Evolutionary conservation across 1,284 basidiomycete genomes (phyloP), one percentile per base, ranked within the genome.

Genomic region (Rhodotorula sp.): DNA sequence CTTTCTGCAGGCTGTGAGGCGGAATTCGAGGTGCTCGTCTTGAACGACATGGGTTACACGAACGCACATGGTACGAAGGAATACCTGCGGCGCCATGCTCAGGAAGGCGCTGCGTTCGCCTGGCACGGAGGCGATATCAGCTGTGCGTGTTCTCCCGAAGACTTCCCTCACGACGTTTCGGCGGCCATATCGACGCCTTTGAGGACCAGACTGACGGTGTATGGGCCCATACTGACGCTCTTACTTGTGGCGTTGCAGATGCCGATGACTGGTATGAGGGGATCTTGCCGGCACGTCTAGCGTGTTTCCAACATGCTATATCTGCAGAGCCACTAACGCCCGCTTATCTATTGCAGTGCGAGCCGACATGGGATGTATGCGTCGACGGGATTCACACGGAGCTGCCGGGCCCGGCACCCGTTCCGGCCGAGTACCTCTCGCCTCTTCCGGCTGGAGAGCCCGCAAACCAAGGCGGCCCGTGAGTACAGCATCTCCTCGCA

Each of bases 11-110:
- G 79, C 8, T 62, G 71, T 52, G 31, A 61, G 10, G 48, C 20
- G n/a, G 39, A 69, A 43, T 81, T 81, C 72, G 68, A 70, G 43
- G 74, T 79, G 61, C 77, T 79, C 23, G 76, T 81, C 20, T 69
- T 81, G 63, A 77, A 78, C 65, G 81, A 82, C 68, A 81, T 82
- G 80, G 81, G 81, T 12, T 80, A 81, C 70, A 81, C 79, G 29
- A 80, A 81, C 64, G 78, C 78, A 5, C 71, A 74, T 56, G 81
- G 80, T 15, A 59, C 58, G 14, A 39, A 46, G 14, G 80, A 80
- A 59, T 78, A 80, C 31, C 75, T 74, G 54, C 76, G 76, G 31
- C 73, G 80, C 5, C 47, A 74, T 34, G 67, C 77, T 23, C 73
- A 73, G 26, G 73, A 78, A 23, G 77, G 76, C n/a, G 60, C 75